phyloP scores from a whole-genome alignment of 2,329 filamentous ascomycete species.

The Alternaria consortialis region DNA sequence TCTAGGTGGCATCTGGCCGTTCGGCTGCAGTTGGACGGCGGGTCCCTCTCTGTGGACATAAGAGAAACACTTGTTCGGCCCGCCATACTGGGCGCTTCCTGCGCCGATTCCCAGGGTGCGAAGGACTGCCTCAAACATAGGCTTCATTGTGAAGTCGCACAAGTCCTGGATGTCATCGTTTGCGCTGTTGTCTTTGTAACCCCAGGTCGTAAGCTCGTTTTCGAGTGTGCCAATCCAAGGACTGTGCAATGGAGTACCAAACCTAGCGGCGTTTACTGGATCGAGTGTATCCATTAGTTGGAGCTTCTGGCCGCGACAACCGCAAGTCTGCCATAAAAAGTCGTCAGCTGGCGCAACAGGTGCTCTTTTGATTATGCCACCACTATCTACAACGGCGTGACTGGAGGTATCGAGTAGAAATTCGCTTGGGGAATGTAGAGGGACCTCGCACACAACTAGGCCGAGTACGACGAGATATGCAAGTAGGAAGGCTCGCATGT shows the following conservation, averaged over 20 bases:
- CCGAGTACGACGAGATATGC: not conserved
- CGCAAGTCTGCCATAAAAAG: not conserved
- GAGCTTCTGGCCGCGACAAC: constrained; percentile 2
- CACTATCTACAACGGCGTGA: not conserved
- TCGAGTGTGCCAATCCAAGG: constrained; percentile 1
- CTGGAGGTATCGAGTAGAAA: not conserved
- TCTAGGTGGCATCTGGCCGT: constrained; percentile 2
- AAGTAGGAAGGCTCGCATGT: not conserved
- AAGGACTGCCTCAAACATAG: not conserved
- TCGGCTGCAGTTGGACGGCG: not conserved
- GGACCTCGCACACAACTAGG: not conserved
- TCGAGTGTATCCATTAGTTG: not conserved
- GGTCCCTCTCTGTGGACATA: not conserved
- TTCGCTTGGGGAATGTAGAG: not conserved
- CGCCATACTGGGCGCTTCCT: not conserved
- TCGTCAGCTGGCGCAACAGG: not conserved
- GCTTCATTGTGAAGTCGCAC: constrained; percentile 1
- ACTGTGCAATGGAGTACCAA: not conserved
- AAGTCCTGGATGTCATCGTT: not conserved
- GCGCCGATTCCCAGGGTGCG: not conserved
- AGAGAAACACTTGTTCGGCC: not conserved
- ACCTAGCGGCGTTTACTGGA: not conserved
- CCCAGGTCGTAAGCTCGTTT: not conserved
- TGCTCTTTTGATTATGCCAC: not conserved
- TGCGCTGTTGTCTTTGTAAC: not conserved